A percentile compares a stretch with the other conserved stretches of the same genome.
Conservation (phyloP, 129 eudicot species). For the Apium graveolens region DNA sequence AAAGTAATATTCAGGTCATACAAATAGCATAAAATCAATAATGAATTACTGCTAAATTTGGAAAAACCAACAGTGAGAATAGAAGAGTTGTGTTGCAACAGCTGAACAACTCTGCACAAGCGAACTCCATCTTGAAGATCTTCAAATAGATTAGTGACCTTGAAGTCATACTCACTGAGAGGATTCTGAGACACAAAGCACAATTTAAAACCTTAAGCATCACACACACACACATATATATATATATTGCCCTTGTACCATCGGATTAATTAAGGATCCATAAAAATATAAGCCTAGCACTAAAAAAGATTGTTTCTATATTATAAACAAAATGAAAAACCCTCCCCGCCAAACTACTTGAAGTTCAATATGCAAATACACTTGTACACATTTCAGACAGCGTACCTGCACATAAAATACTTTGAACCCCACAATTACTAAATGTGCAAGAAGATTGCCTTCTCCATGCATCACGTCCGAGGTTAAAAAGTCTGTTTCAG, state of each 20-base stretch:
- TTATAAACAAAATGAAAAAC: background rate
- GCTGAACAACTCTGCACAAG: conserved; percentile 83
- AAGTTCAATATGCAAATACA: background rate
- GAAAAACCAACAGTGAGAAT: conserved; percentile 56
- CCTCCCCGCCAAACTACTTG: background rate
- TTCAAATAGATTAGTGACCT: conserved; percentile 57
- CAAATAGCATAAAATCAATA: background rate
- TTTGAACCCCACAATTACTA: conserved; percentile 76
- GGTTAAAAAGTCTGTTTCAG: conserved; percentile 58
- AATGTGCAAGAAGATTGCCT: conserved; percentile 83
- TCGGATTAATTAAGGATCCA: background rate
- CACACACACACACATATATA: too few relatives aligned
- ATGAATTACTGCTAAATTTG: background rate
- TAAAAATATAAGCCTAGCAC: background rate
- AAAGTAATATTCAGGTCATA: background rate
- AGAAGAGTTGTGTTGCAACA: conserved; percentile 66
- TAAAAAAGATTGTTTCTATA: background rate
- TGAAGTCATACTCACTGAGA: conserved; percentile 62
- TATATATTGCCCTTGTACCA: background rate
- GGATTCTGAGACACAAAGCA: conserved; percentile 47
- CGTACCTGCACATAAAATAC: conserved; percentile 79
- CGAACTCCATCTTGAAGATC: conserved; percentile 89
- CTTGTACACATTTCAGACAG: background rate
- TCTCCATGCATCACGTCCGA: conserved; percentile 99
- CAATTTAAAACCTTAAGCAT: background rate